Percentiles rank a stretch among this genome's conserved stretches.
These are phyloP conservation scores for Tillandsia leiboldiana DNA, from an alignment of 176 grass and related monocot genomes.

Conservation along the genomic window DNA sequence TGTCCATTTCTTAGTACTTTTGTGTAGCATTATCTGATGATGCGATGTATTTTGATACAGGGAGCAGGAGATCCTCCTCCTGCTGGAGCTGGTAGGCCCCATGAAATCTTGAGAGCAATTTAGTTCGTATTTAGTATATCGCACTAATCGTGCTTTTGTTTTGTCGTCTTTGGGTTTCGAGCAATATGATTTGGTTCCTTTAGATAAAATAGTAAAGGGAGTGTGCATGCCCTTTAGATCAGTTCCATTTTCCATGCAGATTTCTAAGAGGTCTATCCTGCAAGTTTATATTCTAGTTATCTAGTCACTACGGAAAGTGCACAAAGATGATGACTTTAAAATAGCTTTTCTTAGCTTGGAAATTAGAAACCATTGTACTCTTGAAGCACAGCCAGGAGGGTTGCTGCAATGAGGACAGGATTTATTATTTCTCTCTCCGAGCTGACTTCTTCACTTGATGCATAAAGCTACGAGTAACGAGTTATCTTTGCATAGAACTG, in stretches of 20 bases:
- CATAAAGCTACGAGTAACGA: neutral
- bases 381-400: neutral
- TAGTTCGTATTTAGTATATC: neutral
- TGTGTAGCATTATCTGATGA: conserved; percentile 21
- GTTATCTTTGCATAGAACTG: neutral
- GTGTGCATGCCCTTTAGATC: neutral
- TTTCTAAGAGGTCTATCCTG: too few relatives aligned
- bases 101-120: neutral
- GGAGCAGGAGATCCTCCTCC: conserved; percentile 43
- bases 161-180: neutral
- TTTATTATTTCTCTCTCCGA: neutral
- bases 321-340: neutral
- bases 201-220: too few relatives aligned
- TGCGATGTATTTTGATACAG: conserved; percentile 28
- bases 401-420: neutral
- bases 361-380: neutral
- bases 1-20: neutral
- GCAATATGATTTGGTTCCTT: too few relatives aligned
- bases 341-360: neutral
- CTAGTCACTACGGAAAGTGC: neutral
- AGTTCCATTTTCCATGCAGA: too few relatives aligned
- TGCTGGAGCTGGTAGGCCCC: conserved; percentile 47
- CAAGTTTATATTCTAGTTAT: neutral
- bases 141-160: neutral
- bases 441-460: neutral